Base-by-base conservation (phyloP, 2,329 filamentous ascomycete species). In the Rutstroemia sydowiana region DNA sequence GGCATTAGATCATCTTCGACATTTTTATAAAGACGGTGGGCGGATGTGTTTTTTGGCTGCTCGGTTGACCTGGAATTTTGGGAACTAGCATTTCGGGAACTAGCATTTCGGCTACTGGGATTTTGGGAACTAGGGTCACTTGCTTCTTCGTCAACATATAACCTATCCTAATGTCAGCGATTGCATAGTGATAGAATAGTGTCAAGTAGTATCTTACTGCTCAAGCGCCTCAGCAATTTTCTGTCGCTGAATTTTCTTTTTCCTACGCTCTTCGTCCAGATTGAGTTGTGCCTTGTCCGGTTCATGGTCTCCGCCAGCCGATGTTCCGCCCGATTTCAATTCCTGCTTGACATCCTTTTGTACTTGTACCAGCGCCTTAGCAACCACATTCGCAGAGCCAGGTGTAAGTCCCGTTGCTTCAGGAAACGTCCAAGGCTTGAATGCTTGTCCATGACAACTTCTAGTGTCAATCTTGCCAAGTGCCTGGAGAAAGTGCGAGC, bases 1-100 rank as follows among this genome's bases (percentile, higher is more conserved):
- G 62, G 61, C 39, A 66, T 52, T 13, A 52, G 16, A 45, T 66
- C 61, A 26, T 60, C 45, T 13, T 7, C 49, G 16, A 62, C 39
- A 41, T 51, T 53, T 42, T 58, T 54, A 46, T 49, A 63, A 20
- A 66, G 61, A 58, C 60, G 62, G 52, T 64, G 62, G 10, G 32
- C 32, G 4, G 32, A 36, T 3, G 32, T 36, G 32, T 5, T n/a
- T n/a, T n/a, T n/a, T n/a, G n/a, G n/a, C n/a, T n/a, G n/a, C n/a
- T n/a, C n/a, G n/a, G n/a, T n/a, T n/a, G n/a, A n/a, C n/a, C n/a
- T n/a, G n/a, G n/a, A n/a, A n/a, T n/a, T n/a, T n/a, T n/a, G n/a
- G n/a, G n/a, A n/a, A n/a, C n/a, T n/a, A n/a, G n/a, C n/a, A n/a
- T n/a, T n/a, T n/a, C n/a, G n/a, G n/a, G n/a, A n/a, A n/a, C n/a